Percentiles rank a stretch among this genome's conserved stretches.
These are phyloP conservation scores for Vitis amurensis DNA, from an alignment of 164 flowering plant genomes.

Conservation along the genomic window DNA sequence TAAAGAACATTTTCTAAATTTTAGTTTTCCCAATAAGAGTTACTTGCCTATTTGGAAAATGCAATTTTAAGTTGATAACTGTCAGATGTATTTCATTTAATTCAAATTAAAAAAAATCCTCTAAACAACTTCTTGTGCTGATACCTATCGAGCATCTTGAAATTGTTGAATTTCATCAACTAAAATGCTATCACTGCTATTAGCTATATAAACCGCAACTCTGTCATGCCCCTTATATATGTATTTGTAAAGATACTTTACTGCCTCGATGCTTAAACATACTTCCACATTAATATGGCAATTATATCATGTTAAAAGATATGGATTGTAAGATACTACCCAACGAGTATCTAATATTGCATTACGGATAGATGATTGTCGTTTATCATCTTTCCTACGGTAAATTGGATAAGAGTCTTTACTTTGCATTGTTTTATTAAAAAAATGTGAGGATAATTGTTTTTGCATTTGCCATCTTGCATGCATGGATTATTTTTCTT, in stretches of 20 bases:
- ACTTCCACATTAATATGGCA: background rate
- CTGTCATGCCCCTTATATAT: too few species aligned
- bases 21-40: background rate
- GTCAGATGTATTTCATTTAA: background rate
- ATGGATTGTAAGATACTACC: conserved; percentile 11
- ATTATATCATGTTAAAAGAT: background rate
- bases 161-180: background rate
- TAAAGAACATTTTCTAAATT: background rate
- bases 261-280: too few species aligned
- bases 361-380: background rate
- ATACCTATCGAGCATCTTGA: background rate
- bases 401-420: background rate
- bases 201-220: too few species aligned
- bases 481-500: background rate
- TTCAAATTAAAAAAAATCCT: background rate
- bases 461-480: conserved; percentile 11
- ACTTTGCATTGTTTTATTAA: background rate
- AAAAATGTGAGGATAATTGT: background rate
- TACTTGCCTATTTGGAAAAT: background rate
- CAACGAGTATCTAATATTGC: background rate
- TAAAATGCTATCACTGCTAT: background rate
- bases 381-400: background rate
- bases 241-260: too few species aligned
- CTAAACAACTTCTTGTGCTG: background rate
- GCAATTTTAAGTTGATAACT: background rate